phyloP scores from a whole-genome alignment of 2,329 filamentous ascomycete species.

The Aspergillus sp. region DNA sequence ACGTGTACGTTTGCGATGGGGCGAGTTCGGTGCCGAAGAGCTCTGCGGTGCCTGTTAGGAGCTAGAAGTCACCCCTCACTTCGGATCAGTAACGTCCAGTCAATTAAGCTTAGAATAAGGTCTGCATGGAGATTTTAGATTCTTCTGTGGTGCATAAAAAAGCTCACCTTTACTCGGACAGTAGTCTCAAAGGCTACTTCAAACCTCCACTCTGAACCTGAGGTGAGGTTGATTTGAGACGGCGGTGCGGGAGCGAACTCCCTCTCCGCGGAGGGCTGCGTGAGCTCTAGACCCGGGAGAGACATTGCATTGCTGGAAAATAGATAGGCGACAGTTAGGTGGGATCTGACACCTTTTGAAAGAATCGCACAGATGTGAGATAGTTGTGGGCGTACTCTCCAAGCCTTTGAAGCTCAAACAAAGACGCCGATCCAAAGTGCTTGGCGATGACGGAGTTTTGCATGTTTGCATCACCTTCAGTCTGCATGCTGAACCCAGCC shows the following conservation, averaged over 20 bases:
- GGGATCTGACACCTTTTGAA: neutral
- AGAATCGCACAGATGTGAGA: neutral
- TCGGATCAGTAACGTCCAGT: conserved; percentile 7
- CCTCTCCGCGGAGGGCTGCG: conserved; percentile 57
- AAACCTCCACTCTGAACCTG: conserved; percentile 77
- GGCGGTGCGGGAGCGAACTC: conserved; percentile 38
- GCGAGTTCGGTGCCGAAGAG: conserved; percentile 94
- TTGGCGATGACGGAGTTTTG: conserved; percentile 22
- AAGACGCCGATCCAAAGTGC: neutral
- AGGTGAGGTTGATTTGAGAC: conserved; percentile 55
- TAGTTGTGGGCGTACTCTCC: neutral
- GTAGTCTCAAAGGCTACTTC: conserved; percentile 60
- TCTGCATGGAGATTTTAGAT: neutral
- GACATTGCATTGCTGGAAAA: conserved; percentile 55
- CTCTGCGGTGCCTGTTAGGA: conserved; percentile 81
- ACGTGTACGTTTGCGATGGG: conserved; percentile 73
- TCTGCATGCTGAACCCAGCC: neutral
- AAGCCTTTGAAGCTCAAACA: neutral
- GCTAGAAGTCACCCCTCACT: conserved; percentile 40
- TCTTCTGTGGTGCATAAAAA: neutral
- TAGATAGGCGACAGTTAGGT: neutral
- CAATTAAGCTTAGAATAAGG: neutral
- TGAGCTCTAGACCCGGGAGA: conserved; percentile 71
- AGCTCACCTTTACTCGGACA: conserved; percentile 54
- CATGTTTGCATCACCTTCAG: conserved; percentile 19